Evolutionary conservation across 345 rosid genomes (phyloP).

Genomic region (Ceriops decandra): DNA sequence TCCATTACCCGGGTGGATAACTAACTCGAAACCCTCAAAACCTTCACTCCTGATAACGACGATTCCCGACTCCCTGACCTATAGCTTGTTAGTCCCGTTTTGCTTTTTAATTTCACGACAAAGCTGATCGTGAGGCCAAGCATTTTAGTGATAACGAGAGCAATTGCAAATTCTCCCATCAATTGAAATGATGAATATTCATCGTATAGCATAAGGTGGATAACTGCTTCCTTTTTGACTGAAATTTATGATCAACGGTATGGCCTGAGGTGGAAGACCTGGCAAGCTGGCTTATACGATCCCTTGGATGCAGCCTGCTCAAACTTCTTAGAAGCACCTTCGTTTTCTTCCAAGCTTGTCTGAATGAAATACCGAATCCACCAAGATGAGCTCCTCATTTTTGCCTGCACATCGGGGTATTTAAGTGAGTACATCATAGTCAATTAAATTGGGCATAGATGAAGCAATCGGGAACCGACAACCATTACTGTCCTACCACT

Average conservation of each 20-base stretch:
- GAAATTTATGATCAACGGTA: background rate
- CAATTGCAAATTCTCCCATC: no score
- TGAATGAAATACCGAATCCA: conserved; percentile 43
- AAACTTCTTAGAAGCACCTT: conserved; percentile 37
- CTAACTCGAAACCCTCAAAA: no score
- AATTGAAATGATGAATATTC: no score
- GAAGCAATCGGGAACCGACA: background rate
- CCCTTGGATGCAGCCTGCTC: conserved; percentile 37
- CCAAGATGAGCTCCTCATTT: conserved; percentile 51
- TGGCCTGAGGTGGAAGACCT: conserved; percentile 21
- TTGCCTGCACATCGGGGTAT: conserved; percentile 24
- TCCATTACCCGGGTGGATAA: no score
- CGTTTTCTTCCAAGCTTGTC: conserved; percentile 46
- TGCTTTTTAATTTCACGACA: no score
- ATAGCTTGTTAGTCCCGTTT: no score
- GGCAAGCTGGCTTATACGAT: conserved; percentile 20
- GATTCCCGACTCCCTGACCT: no score
- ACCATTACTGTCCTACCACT: background rate
- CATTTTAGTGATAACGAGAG: no score
- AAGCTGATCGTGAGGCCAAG: no score
- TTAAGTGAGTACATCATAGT: background rate
- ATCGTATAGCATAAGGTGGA: no score
- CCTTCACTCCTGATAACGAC: no score
- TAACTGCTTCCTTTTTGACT: no score
- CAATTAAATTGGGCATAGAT: background rate